A percentile compares a stretch with the other conserved stretches of the same genome.
phyloP scores from a whole-genome alignment of 2,329 filamentous ascomycete genomes.

The Penicillium sp. region DNA sequence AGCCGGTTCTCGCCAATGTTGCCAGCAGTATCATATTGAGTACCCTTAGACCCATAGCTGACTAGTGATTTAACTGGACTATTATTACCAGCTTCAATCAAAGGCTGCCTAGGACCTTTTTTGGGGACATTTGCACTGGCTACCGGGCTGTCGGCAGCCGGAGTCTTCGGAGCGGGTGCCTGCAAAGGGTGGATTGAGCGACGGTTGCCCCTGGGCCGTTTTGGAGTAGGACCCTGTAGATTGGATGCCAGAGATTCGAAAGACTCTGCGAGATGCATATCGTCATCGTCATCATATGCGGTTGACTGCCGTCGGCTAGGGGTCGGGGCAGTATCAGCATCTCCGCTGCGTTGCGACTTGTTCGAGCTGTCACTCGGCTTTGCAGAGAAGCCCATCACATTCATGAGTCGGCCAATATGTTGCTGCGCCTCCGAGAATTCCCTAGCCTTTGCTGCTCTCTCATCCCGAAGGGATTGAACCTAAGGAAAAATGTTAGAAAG shows the following conservation, averaged over 20 bases:
- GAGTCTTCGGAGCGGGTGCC: constrained; percentile 5
- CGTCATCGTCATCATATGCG: constrained; percentile 18
- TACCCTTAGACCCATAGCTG: constrained; percentile 13
- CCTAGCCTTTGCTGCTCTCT: constrained; percentile 39
- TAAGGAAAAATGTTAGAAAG: constrained; percentile 10
- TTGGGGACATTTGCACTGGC: background rate
- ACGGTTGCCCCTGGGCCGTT: constrained; percentile 29
- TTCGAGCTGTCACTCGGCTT: constrained; percentile 21
- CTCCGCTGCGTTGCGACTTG: constrained; percentile 16
- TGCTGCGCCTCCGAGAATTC: constrained; percentile 44
- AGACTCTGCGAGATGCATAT: constrained; percentile 22
- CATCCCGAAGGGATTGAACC: constrained; percentile 38
- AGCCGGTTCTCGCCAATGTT: constrained; percentile 25
- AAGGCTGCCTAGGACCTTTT: constrained; percentile 20
- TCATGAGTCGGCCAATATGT: constrained; percentile 41
- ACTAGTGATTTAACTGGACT: constrained; percentile 26
- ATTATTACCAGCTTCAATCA: constrained; percentile 30
- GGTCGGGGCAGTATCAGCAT: constrained; percentile 8
- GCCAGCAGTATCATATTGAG: constrained; percentile 1
- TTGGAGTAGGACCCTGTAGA: constrained; percentile 27
- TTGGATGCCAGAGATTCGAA: constrained; percentile 24
- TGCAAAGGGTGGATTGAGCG: constrained; percentile 18
- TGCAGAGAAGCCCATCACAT: constrained; percentile 39
- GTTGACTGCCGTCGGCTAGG: constrained; percentile 17
- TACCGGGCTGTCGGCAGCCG: background rate